Base-by-base conservation (phyloP, 768 basidiomycete genomes). In the Xanthoconium purpureum region DNA sequence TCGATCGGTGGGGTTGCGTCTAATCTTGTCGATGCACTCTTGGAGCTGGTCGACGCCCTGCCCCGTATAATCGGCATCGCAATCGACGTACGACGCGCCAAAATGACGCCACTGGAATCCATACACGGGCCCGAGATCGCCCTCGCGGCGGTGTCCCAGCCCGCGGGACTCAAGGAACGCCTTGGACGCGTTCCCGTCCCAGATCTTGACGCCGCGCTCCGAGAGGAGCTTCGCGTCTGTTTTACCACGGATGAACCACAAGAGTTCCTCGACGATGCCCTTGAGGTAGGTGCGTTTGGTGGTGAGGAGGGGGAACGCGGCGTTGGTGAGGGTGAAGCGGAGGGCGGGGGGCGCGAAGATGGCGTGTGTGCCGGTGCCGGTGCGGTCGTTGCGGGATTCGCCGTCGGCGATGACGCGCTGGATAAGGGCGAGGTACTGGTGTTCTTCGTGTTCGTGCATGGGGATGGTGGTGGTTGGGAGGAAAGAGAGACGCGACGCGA, bases 71-170 rank as follows among this genome's bases (percentile, higher is more conserved):
- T 89, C 84, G 20, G 76, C 72, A 30, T 91, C 89, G 61, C 86
- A 88, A 62, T 89, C 84, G 33, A 74, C 72, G 62, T 96, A 96
- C 56, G 82, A 74, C 5, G 94, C 93, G 1, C 94, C 95, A 73
- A 95, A 97, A 71, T 95, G 92, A 53, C 94, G 79, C 94, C 94
- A 98, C 65, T 95, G 94, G 67, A 97, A 97, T 0, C 95, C 95
- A 68, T 99, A 99, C 0, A 99, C 93, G 0, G 96, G 96, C 0
- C 97, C 97, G 5, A 99, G 74, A 69, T 99, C 97, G 6, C 96
- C 96, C 68, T 92, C 89, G 7, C 89, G 76, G 32, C 94, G 78
- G 68, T 95, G 87, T 0, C 80, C 80, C n/a, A 98, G 72, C 3
- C 97, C 96, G 18, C 91, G 78, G 55, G 81, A 80, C 66, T 94